phyloP scores from a whole-genome alignment of 331 rosid species.

The Quercus phellos region DNA sequence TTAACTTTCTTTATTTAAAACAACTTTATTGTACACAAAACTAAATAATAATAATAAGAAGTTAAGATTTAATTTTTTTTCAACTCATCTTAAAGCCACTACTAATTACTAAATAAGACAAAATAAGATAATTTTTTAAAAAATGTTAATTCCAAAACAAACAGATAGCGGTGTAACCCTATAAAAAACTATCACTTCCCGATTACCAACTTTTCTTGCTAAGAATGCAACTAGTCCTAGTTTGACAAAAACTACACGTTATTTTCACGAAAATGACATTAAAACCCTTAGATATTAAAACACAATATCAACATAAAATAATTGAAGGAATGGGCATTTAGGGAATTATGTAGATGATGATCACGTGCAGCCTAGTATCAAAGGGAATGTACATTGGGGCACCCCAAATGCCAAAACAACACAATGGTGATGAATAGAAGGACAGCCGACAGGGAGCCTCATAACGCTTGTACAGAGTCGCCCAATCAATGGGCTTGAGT shows the following conservation, averaged over 20 bases:
- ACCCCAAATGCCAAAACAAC: neutral
- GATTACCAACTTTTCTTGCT: slow-evolving; percentile 4
- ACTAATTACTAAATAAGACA: no score
- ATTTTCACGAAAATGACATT: neutral
- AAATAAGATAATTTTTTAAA: no score
- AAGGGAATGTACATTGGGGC: slow-evolving; percentile 17
- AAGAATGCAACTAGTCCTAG: neutral
- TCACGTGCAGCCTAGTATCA: slow-evolving; percentile 24
- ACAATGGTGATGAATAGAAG: neutral
- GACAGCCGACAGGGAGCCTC: slow-evolving; percentile 30
- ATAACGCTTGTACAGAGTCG: slow-evolving; percentile 4
- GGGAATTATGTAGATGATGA: neutral
- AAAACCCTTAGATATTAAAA: neutral
- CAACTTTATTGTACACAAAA: no score
- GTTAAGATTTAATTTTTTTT: no score
- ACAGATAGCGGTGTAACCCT: no score
- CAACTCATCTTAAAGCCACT: no score
- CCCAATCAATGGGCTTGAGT: neutral
- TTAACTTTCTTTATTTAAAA: no score
- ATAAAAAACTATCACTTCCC: neutral
- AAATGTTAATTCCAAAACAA: no score
- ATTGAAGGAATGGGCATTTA: neutral
- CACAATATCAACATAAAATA: neutral
- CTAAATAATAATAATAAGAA: no score
- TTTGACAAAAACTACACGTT: neutral